Percentiles rank a stretch among this genome's conserved stretches.
These are phyloP conservation scores for Aspergillus leporis DNA, from an alignment of 495 filamentous ascomycete species.

Conservation along the genomic window DNA sequence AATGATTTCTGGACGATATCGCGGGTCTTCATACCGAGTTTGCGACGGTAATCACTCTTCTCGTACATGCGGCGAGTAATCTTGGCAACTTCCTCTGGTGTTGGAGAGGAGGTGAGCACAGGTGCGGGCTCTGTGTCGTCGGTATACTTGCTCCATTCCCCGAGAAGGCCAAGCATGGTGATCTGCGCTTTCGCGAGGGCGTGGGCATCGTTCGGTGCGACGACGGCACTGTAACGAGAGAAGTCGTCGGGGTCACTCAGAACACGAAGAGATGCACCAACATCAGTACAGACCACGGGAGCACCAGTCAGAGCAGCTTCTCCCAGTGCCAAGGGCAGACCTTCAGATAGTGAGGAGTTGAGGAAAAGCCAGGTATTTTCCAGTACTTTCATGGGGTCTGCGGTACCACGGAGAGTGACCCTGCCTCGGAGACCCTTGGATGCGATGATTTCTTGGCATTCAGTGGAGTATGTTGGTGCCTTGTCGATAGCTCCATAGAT, in stretches of 20 bases:
- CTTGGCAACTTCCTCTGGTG: constrained; percentile 49
- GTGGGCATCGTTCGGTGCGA: constrained; percentile 62
- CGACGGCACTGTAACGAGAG: constrained; percentile 60
- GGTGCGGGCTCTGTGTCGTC: constrained; percentile 47
- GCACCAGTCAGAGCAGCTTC: constrained; percentile 65
- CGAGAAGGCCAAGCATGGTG: constrained; percentile 59
- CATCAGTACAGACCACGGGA: constrained; percentile 65
- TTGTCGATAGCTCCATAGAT: constrained; percentile 66
- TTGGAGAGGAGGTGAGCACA: constrained; percentile 49
- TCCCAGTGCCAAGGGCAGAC: constrained; percentile 63
- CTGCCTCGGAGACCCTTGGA: constrained; percentile 55
- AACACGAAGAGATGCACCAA: constrained; percentile 62
- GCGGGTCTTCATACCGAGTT: constrained; percentile 61
- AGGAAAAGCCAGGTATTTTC: constrained; percentile 66
- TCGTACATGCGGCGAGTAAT: constrained; percentile 64
- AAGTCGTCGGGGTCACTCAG: constrained; percentile 61
- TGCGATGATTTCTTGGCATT: constrained; percentile 63
- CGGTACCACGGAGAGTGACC: constrained; percentile 57
- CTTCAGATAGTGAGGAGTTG: constrained; percentile 67
- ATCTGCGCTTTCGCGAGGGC: constrained; percentile 63
- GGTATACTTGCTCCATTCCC: constrained; percentile 58
- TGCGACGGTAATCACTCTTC: constrained; percentile 57
- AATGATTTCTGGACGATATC: constrained; percentile 63
- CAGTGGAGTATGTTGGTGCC: constrained; percentile 58
- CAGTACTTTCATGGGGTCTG: constrained; percentile 57